Base-by-base conservation (phyloP, 768 basidiomycete species). In the Xerocomellus amylosporus region DNA sequence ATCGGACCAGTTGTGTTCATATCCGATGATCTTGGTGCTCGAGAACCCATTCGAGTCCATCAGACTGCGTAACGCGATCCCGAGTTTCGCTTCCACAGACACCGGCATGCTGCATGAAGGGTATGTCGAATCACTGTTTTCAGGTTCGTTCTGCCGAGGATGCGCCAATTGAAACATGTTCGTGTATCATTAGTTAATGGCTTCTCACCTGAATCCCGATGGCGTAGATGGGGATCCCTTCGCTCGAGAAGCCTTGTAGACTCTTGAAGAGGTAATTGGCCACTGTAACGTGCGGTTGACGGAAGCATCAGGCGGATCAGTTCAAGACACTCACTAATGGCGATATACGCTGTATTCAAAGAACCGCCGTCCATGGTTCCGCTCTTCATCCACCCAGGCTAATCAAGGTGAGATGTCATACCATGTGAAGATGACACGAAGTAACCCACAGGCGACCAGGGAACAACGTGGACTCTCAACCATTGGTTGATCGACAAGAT, bases 371-470 rank as follows among this genome's bases (percentile, higher is more conserved):
- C 75, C 84, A 88, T 88, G 1, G 80, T 79, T 53, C 77, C 82
- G 45, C 72, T 74, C 68, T 90, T 90, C 87, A 89, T 88, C 88
- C 89, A 91, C 5, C 73, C 85, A 10, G 89, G 88, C 87, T 89
- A 53, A 38, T 42, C 22, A 33, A 1, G 5, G 15, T 55, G 48
- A 57, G 41, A 24, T 54, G 17, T 39, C 30, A 7, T 6, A 33
- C 9, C n/a, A 33, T 17, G 17, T 33, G 2, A 24, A 15, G 15
- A 14, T 22, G n/a, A 2, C 30, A n/a, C 6, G 10, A 70, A 22
- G 7, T 24, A 71, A 38, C 79, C 56, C 64, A 88, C 88, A 3
- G 87, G 86, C 26, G 87, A 88, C 89, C 89, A 90, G 6, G 89
- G 85, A 15, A 86, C 48, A 7, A 87, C 56, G 56, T 87, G 83